Percentiles rank a stretch among this genome's conserved stretches.
Conservation (phyloP, 2,329 filamentous ascomycete species). For the Penicillium sp. region DNA sequence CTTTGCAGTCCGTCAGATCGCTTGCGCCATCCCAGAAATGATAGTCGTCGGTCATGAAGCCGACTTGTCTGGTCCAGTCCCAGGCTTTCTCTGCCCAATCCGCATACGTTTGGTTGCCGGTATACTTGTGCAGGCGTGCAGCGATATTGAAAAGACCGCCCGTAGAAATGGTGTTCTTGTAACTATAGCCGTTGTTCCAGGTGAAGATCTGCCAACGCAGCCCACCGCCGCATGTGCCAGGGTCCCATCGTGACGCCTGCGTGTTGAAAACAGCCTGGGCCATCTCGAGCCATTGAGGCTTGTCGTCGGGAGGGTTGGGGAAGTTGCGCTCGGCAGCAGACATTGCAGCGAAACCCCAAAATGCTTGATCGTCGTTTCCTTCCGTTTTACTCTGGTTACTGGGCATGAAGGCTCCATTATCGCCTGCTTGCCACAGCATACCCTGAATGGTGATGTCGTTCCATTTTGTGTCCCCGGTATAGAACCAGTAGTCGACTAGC, state of each 20-base stretch:
- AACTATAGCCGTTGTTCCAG: slow-evolving; percentile 34
- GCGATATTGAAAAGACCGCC: slow-evolving; percentile 35
- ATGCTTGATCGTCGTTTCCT: slow-evolving; percentile 59
- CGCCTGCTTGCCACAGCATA: slow-evolving; percentile 39
- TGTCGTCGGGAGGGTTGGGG: slow-evolving; percentile 46
- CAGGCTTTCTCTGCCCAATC: slow-evolving; percentile 68
- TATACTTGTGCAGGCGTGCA: slow-evolving; percentile 31
- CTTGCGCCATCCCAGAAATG: slow-evolving; percentile 58
- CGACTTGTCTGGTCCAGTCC: slow-evolving; percentile 55
- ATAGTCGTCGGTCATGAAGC: slow-evolving; percentile 51
- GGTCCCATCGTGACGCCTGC: slow-evolving; percentile 70
- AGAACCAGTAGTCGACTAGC: slow-evolving; percentile 45
- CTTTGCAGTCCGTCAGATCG: slow-evolving; percentile 51
- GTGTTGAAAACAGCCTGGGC: slow-evolving; percentile 79
- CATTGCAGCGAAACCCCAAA: slow-evolving; percentile 59
- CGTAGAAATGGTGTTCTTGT: slow-evolving; percentile 37
- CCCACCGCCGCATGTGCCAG: slow-evolving; percentile 65
- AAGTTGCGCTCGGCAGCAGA: slow-evolving; percentile 52
- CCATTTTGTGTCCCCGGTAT: slow-evolving; percentile 42
- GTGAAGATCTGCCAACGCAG: slow-evolving; percentile 47
- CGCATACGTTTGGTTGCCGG: slow-evolving; percentile 31
- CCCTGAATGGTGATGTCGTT: slow-evolving; percentile 39
- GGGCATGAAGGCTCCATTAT: slow-evolving; percentile 41
- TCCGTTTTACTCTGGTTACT: slow-evolving; percentile 43
- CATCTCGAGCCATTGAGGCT: slow-evolving; percentile 74